phyloP scores from a whole-genome alignment of 345 rosid genomes.

The Syzygium aqueum region DNA sequence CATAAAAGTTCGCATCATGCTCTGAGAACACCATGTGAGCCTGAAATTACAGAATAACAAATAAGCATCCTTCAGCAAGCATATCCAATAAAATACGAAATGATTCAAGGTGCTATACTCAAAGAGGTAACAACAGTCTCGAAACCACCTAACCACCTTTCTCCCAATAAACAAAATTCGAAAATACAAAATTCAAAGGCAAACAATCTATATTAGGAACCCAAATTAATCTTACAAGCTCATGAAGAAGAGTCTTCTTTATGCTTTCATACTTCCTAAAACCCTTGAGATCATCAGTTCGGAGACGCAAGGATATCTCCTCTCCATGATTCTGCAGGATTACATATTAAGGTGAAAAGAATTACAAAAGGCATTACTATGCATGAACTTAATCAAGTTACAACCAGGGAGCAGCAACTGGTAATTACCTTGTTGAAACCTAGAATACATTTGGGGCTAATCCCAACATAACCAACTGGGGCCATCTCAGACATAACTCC shows the following conservation, averaged over 20 bases:
- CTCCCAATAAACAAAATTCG: neutral
- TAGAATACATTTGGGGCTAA: constrained; percentile 76
- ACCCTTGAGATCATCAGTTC: constrained; percentile 95
- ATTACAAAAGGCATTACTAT: neutral
- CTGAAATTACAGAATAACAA: constrained; percentile 30
- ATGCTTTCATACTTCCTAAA: constrained; percentile 93
- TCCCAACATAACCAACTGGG: constrained; percentile 95
- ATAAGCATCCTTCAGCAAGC: neutral
- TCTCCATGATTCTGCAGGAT: constrained; percentile 74
- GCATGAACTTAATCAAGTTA: neutral
- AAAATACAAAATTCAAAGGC: neutral
- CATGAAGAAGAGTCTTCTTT: constrained; percentile 86
- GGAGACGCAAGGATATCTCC: constrained; percentile 92
- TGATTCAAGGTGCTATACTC: neutral
- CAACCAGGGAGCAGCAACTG: neutral
- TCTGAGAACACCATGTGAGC: constrained; percentile 94
- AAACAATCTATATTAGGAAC: neutral
- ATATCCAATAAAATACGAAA: neutral
- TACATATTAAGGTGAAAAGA: neutral
- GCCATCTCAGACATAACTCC: constrained; percentile 96
- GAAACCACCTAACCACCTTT: neutral
- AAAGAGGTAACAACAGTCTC: neutral
- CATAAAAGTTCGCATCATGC: constrained; percentile 78
- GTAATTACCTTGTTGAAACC: constrained; percentile 77
- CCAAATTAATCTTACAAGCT: constrained; percentile 51